A percentile compares a stretch with the other conserved stretches of the same genome.
These are phyloP conservation scores for Colletotrichum sp. DNA, from an alignment of 2,329 filamentous ascomycete species.

Conservation along the genomic window DNA sequence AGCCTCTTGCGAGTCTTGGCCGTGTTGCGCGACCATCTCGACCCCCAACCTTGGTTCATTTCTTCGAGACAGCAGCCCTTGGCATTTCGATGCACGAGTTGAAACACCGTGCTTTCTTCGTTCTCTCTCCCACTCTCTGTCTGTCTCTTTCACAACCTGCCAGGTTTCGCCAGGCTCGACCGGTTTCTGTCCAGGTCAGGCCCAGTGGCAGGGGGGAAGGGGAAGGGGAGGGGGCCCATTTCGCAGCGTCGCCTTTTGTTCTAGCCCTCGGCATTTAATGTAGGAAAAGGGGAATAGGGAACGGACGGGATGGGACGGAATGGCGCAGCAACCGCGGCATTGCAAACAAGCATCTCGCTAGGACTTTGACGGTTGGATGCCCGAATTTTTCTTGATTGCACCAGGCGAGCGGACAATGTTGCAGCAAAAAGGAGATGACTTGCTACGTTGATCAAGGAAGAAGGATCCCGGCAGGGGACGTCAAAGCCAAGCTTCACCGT, in stretches of 20 bases:
- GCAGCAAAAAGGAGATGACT: neutral
- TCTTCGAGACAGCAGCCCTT: conserved; percentile 11
- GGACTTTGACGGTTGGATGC: neutral
- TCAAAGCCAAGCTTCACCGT: neutral
- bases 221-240: neutral
- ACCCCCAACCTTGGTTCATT: conserved; percentile 3
- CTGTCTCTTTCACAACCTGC: neutral
- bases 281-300: neutral
- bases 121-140: neutral
- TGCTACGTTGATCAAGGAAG: neutral
- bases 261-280: conserved; percentile 1
- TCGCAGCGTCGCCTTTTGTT: neutral
- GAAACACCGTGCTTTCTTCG: conserved; percentile 5
- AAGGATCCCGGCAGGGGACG: neutral
- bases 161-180: neutral
- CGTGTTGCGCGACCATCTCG: neutral
- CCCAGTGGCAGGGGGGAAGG: neutral
- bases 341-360: neutral
- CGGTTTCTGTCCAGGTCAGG: neutral
- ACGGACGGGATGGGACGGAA: conserved; percentile 13
- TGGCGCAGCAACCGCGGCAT: conserved; percentile 9
- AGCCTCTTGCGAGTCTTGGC: neutral
- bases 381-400: neutral
- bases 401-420: neutral
- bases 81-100: conserved; percentile 17